Percentiles rank a stretch among this genome's conserved stretches.
phyloP scores from a whole-genome alignment of 306 rosid species.

The Betula pendula region DNA sequence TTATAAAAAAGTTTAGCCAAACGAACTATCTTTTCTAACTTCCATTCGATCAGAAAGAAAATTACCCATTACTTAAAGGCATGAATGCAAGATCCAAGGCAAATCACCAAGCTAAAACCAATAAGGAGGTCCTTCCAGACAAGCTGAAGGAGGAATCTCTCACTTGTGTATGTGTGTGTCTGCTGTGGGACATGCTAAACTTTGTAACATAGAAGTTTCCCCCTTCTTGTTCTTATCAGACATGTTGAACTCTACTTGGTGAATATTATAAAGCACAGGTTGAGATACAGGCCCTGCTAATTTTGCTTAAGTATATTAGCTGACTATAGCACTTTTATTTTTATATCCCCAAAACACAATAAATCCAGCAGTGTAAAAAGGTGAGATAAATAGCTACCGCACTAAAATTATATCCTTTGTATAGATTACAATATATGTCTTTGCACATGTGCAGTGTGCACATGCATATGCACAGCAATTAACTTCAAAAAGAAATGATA shows the following conservation, averaged over 20 bases:
- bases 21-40: not conserved
- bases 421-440: not conserved
- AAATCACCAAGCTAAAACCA: not conserved
- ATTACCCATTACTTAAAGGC: not conserved
- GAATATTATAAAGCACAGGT: not conserved
- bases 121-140: not conserved
- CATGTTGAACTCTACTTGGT: not conserved
- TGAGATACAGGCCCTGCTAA: not conserved
- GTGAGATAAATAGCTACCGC: not conserved
- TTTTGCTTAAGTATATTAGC: too few species aligned
- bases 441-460: not conserved
- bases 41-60: slow-evolving; percentile 9
- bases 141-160: not conserved
- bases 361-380: not conserved
- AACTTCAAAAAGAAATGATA: not conserved
- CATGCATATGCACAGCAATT: not conserved
- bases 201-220: not conserved
- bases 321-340: not conserved
- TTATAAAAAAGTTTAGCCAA: too few species aligned
- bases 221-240: not conserved
- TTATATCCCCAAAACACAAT: not conserved
- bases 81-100: not conserved
- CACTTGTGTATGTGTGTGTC: not conserved
- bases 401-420: not conserved
- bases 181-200: not conserved